Evolutionary conservation across 2,329 filamentous ascomycete genomes (phyloP).

Genomic region (Esteya vermicola): DNA sequence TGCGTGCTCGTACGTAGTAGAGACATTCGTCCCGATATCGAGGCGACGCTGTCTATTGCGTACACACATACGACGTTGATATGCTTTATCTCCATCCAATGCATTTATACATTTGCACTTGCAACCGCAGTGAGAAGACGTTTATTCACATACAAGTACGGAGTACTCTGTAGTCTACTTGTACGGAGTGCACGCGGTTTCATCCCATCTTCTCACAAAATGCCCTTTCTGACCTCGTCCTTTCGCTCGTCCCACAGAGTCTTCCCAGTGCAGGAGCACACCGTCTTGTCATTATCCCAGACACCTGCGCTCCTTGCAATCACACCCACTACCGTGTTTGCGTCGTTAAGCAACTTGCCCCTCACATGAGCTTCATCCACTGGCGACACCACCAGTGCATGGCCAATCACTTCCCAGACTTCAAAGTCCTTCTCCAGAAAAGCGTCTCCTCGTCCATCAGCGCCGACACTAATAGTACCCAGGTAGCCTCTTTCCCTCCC

Average conservation of each 20-base stretch:
- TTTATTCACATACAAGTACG: too few species aligned
- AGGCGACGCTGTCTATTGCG: too few species aligned
- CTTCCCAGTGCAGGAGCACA: constrained; percentile 95
- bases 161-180: too few species aligned
- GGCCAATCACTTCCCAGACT: constrained; percentile 93
- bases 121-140: too few species aligned
- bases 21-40: too few species aligned
- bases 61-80: too few species aligned
- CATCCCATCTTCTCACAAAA: constrained; percentile 37
- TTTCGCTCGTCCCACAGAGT: constrained; percentile 94
- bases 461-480: constrained; percentile 60
- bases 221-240: constrained; percentile 79
- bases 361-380: constrained; percentile 38
- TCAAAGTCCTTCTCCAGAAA: constrained; percentile 74
- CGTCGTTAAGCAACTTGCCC: constrained; percentile 55
- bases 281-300: constrained; percentile 98
- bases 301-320: constrained; percentile 93
- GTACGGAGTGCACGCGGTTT: too few species aligned
- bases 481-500: constrained; percentile 42
- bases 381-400: constrained; percentile 73
- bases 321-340: constrained; percentile 79
- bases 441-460: constrained; percentile 60
- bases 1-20: too few species aligned
- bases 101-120: too few species aligned
- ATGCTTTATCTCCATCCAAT: too few species aligned